phyloP scores from a whole-genome alignment of 192 early-diverging fungal genomes.

The Coemansia asiatica region DNA sequence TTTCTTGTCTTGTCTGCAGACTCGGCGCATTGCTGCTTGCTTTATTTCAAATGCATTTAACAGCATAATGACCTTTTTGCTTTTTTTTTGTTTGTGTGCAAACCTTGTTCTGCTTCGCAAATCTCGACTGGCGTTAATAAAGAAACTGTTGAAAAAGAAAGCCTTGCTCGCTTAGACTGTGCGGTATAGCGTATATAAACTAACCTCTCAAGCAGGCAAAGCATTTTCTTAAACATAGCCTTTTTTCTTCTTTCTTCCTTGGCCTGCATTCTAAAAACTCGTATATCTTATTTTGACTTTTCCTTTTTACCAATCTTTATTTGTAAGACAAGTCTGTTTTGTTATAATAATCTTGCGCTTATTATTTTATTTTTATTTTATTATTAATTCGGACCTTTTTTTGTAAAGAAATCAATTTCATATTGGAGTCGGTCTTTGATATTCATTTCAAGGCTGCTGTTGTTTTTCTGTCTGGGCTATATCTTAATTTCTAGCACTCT shows the following conservation, averaged over 20 bases:
- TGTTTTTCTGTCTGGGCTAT: slow-evolving; percentile 7
- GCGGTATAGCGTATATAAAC: slow-evolving; percentile 6
- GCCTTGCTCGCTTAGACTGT: not conserved
- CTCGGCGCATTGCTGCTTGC: slow-evolving; percentile 2
- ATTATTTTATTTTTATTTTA: not conserved
- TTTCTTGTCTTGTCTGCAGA: slow-evolving; percentile 6
- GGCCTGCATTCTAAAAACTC: slow-evolving; percentile 6
- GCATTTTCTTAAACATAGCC: not conserved
- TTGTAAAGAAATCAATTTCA: not conserved
- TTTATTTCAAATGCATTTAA: slow-evolving; percentile 4
- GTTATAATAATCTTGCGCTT: not conserved
- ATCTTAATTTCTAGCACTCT: slow-evolving; percentile 2
- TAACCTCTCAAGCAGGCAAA: not conserved
- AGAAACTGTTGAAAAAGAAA: not conserved
- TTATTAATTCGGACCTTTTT: not conserved
- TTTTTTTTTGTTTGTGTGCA: slow-evolving; percentile 6
- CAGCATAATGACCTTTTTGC: slow-evolving; percentile 3
- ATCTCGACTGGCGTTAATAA: slow-evolving; percentile 5
- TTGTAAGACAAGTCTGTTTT: not conserved
- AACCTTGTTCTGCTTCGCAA: slow-evolving; percentile 5
- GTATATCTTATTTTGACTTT: not conserved
- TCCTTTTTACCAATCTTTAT: not conserved
- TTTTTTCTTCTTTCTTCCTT: not conserved
- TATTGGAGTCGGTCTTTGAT: not conserved
- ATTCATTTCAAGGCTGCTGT: not conserved